phyloP scores from a whole-genome alignment of 352 stramenopile species.

The Globisporangium recalcitrans region DNA sequence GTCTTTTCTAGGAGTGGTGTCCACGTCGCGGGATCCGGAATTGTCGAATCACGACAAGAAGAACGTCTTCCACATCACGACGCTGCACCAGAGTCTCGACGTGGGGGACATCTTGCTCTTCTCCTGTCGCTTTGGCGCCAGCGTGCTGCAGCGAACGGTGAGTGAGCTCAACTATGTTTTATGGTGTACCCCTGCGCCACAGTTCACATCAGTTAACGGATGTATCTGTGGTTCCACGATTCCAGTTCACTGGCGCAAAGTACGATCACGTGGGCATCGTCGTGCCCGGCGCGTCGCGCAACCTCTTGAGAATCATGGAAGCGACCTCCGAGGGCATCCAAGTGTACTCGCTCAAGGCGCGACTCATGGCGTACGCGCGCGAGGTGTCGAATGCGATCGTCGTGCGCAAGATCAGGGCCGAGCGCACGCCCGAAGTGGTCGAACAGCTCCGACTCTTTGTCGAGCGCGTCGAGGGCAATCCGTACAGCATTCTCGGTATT shows the following conservation, averaged over 20 bases:
- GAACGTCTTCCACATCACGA: conserved; percentile 68
- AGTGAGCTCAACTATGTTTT: not conserved
- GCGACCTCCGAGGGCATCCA: conserved; percentile 77
- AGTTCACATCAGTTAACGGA: not conserved
- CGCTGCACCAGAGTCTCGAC: conserved; percentile 59
- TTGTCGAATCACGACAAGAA: conserved; percentile 60
- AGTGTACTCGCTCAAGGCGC: conserved; percentile 70
- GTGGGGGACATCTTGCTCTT: conserved; percentile 81
- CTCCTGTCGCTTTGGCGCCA: conserved; percentile 72
- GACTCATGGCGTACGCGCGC: conserved; percentile 71
- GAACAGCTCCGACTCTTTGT: conserved; percentile 53
- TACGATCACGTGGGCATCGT: conserved; percentile 84
- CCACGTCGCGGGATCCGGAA: conserved; percentile 54
- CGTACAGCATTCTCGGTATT: conserved; percentile 82
- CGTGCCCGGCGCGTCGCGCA: conserved; percentile 50
- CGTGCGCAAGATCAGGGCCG: conserved; percentile 43
- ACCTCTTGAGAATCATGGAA: conserved; percentile 72
- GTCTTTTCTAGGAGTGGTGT: conserved; percentile 75
- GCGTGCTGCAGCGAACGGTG: conserved; percentile 75
- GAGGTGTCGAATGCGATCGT: conserved; percentile 83
- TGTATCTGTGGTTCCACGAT: not conserved
- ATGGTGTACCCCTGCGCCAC: not conserved
- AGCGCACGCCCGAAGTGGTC: conserved; percentile 39
- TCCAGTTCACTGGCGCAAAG: conserved; percentile 61
- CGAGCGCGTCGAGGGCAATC: conserved; percentile 63